Evolutionary conservation across 1,284 basidiomycete species (phyloP).

Genomic region (Stygiomarasmius scandens): DNA sequence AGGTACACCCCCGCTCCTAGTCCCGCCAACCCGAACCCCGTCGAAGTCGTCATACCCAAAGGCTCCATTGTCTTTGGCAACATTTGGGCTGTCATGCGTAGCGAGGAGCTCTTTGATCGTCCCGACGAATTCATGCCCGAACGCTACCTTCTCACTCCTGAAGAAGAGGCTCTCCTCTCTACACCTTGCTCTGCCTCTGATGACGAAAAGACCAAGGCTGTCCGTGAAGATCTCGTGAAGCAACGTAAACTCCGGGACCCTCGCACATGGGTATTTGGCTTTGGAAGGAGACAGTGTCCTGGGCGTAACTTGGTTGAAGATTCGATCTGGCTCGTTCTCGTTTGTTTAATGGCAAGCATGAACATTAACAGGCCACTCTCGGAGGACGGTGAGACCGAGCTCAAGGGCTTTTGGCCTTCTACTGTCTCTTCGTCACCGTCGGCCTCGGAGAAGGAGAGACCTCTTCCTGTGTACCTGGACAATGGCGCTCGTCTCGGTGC

Average conservation of each 20-base stretch:
- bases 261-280: constrained; percentile 15
- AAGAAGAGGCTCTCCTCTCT: constrained; percentile 9
- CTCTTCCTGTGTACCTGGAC: background rate
- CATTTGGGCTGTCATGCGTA: constrained; percentile 14
- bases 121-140: constrained; percentile 15
- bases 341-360: constrained; percentile 9
- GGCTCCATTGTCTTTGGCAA: constrained; percentile 18
- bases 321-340: constrained; percentile 11
- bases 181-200: background rate
- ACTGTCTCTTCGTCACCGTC: background rate
- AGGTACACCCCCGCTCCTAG: constrained; percentile 32
- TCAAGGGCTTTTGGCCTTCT: background rate
- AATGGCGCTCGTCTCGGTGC: background rate
- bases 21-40: constrained; percentile 6
- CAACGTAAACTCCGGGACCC: constrained; percentile 14
- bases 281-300: constrained; percentile 16
- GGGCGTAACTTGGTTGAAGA: constrained; percentile 15
- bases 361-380: constrained; percentile 7
- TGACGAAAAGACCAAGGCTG: background rate
- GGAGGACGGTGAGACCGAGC: constrained; percentile 7
- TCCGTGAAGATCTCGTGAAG: constrained; percentile 1
- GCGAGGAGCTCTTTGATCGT: constrained; percentile 9
- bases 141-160: constrained; percentile 12
- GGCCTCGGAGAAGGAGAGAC: background rate
- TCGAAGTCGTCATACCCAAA: constrained; percentile 11